Percentiles rank a stretch among this genome's conserved stretches.
These are phyloP conservation scores for Clarireedia paspali DNA, from an alignment of 2,329 filamentous ascomycete species.

Conservation along the genomic window DNA sequence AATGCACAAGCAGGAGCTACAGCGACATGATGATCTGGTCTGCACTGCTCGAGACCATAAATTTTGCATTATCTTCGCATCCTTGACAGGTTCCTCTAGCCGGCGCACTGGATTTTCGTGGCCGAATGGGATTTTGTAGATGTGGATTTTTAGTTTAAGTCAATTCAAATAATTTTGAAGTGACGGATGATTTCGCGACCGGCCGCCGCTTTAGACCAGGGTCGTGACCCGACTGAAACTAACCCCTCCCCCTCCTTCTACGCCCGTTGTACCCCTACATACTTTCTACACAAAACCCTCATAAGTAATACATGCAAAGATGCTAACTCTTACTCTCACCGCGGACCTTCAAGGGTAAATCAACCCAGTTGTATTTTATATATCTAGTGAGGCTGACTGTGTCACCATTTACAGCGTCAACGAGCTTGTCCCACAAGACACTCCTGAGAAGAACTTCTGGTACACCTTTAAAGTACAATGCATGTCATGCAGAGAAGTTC, in stretches of 20 bases:
- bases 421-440: conserved; percentile 78
- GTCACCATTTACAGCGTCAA: conserved; percentile 59
- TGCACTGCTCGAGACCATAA: conserved; percentile 61
- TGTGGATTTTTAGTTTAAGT: neutral
- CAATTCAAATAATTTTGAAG: conserved; percentile 9
- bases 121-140: neutral
- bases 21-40: conserved; percentile 53
- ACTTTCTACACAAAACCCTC: neutral
- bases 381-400: neutral
- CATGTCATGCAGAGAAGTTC: conserved; percentile 89
- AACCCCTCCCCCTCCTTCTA: neutral
- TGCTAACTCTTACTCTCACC: conserved; percentile 60
- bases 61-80: conserved; percentile 50
- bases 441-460: conserved; percentile 75
- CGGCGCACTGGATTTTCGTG: neutral
- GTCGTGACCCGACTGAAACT: neutral
- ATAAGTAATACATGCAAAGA: conserved; percentile 11
- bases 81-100: conserved; percentile 8
- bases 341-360: conserved; percentile 63
- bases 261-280: neutral
- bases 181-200: neutral
- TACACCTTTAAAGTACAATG: conserved; percentile 98
- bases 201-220: conserved; percentile 11
- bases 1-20: conserved; percentile 50
- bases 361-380: neutral